Conservation (phyloP, 2,329 filamentous ascomycete genomes). For the Monilinia polystroma region DNA sequence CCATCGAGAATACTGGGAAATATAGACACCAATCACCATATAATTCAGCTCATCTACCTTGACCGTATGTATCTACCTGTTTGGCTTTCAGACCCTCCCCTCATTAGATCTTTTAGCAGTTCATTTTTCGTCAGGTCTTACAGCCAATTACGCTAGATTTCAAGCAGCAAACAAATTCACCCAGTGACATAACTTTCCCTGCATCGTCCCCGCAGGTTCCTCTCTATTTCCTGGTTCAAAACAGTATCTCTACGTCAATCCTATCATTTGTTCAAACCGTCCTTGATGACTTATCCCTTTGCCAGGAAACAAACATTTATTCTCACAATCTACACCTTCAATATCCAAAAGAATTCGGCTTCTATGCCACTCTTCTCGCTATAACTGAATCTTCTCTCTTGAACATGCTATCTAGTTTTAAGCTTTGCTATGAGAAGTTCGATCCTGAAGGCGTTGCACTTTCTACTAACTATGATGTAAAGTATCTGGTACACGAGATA, state of each 20-base stretch:
- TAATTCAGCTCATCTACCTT: constrained; percentile 3
- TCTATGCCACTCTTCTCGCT: constrained; percentile 13
- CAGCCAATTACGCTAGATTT: neutral
- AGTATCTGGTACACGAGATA: constrained; percentile 9
- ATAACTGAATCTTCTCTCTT: constrained; percentile 5
- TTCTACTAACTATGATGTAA: constrained; percentile 9
- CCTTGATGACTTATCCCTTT: neutral
- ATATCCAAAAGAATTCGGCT: constrained; percentile 14
- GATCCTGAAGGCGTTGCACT: constrained; percentile 12
- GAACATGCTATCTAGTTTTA: constrained; percentile 1
- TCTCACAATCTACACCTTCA: constrained; percentile 1
- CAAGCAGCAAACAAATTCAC: neutral
- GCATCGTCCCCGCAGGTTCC: constrained; percentile 12
- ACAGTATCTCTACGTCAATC: constrained; percentile 13
- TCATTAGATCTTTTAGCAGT: neutral
- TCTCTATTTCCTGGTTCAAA: constrained; percentile 9
- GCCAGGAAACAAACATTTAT: constrained; percentile 7
- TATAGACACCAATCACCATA: constrained; percentile 21
- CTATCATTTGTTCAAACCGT: constrained; percentile 12
- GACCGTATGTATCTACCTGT: neutral
- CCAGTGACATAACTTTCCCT: neutral
- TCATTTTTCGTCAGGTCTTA: neutral
- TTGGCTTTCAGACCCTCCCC: fast-evolving
- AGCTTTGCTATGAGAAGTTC: constrained; percentile 1
- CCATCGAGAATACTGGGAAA: neutral